Conservation (phyloP, 192 early-diverging fungal genomes). For the Obelidium mucronatum region DNA sequence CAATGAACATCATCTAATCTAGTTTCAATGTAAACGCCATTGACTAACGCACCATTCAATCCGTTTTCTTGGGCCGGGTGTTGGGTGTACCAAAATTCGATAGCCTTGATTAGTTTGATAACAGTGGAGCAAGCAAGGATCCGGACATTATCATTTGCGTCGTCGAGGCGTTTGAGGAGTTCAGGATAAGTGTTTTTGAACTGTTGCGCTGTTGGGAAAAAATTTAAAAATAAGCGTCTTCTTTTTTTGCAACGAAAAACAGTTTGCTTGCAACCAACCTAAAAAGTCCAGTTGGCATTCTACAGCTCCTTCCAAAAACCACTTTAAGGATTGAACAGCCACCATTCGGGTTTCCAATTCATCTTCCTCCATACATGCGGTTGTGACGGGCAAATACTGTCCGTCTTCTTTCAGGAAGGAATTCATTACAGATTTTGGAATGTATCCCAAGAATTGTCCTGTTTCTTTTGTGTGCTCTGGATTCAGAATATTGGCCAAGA, state of each 20-base stretch:
- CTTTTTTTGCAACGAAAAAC: background rate
- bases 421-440: constrained; percentile 12
- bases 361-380: constrained; percentile 55
- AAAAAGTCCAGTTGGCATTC: constrained; percentile 10
- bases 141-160: constrained; percentile 59
- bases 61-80: constrained; percentile 5
- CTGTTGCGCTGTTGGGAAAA: constrained; percentile 26
- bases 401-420: background rate
- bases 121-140: constrained; percentile 37
- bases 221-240: constrained; percentile 10
- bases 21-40: constrained; percentile 48
- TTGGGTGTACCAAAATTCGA: constrained; percentile 34
- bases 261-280: constrained; percentile 17
- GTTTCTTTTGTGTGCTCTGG: background rate
- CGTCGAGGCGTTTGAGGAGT: constrained; percentile 64
- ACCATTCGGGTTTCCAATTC: constrained; percentile 36
- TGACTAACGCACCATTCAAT: constrained; percentile 10
- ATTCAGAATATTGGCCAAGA: background rate
- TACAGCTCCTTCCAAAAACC: constrained; percentile 31
- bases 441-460: background rate
- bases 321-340: constrained; percentile 35
- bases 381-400: constrained; percentile 30
- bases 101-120: constrained; percentile 37
- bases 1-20: constrained; percentile 60
- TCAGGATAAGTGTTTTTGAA: constrained; percentile 63